These are phyloP conservation scores for Lecanoromycetidae sp. DNA, from an alignment of 2,329 filamentous ascomycete genomes.

Conservation along the genomic window DNA sequence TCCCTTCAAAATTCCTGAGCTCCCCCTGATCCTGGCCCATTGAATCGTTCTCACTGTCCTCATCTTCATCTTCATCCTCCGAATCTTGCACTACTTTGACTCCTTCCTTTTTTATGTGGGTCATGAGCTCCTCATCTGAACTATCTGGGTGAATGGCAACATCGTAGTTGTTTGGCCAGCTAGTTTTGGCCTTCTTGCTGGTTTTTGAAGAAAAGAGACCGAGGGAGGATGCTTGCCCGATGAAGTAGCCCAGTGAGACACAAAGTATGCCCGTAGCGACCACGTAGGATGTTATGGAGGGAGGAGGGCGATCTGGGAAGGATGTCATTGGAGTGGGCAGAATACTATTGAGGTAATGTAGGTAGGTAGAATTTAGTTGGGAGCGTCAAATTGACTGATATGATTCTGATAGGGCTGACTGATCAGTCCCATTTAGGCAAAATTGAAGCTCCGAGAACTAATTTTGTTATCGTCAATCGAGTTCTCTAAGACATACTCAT, in stretches of 20 bases:
- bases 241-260: constrained; percentile 64
- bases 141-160: constrained; percentile 34
- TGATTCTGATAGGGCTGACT: constrained; percentile 6
- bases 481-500: background rate
- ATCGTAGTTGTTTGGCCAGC: constrained; percentile 45
- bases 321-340: constrained; percentile 4
- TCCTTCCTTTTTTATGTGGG: constrained; percentile 4
- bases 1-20: constrained; percentile 38
- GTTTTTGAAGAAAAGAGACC: constrained; percentile 53
- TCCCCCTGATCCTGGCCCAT: constrained; percentile 46
- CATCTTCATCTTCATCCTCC: constrained; percentile 18
- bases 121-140: constrained; percentile 28
- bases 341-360: background rate
- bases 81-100: constrained; percentile 14
- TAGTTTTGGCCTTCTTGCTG: constrained; percentile 16
- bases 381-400: background rate
- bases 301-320: constrained; percentile 3
- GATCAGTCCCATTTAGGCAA: background rate
- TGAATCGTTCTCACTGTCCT: constrained; percentile 50
- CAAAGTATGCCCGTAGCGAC: constrained; percentile 63
- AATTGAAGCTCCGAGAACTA: background rate
- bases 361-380: background rate
- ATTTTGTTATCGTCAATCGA: background rate
- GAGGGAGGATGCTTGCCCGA: constrained; percentile 52
- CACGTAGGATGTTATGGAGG: constrained; percentile 48